A percentile compares a stretch with the other conserved stretches of the same genome.
Conservation (phyloP, 192 early-diverging fungal genomes). For the Coemansia sp. region DNA sequence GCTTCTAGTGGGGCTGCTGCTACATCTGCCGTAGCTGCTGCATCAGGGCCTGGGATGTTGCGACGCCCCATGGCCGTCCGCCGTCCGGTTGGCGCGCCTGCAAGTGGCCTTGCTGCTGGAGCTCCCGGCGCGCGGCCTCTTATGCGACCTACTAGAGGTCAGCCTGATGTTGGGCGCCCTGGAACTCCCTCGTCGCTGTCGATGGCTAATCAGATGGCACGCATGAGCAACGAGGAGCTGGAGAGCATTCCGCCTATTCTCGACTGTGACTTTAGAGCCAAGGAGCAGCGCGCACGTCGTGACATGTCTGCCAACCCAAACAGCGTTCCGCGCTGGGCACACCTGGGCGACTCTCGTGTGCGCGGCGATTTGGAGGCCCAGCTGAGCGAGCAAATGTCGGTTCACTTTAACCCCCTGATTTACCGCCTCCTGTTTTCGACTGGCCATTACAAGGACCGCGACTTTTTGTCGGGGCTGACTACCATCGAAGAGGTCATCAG, state of each 20-base stretch:
- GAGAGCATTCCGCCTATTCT: conserved; percentile 58
- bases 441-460: conserved; percentile 86
- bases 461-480: conserved; percentile 65
- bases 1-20: not conserved
- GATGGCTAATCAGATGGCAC: conserved; percentile 26
- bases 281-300: conserved; percentile 66
- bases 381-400: conserved; percentile 62
- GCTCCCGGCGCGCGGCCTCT: conserved; percentile 10
- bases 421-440: conserved; percentile 67
- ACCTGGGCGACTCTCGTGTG: conserved; percentile 35
- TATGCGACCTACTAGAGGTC: conserved; percentile 17
- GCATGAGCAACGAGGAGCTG: conserved; percentile 50
- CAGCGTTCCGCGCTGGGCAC: conserved; percentile 57
- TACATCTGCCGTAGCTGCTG: not conserved
- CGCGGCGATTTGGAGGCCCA: conserved; percentile 40
- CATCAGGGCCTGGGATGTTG: conserved; percentile 33
- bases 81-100: conserved; percentile 12
- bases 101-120: conserved; percentile 6
- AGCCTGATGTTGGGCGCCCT: conserved; percentile 19
- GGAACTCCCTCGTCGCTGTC: conserved; percentile 23
- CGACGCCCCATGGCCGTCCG: conserved; percentile 51
- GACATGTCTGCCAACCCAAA: conserved; percentile 71
- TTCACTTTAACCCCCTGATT: conserved; percentile 61
- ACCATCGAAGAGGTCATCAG: conserved; percentile 67
- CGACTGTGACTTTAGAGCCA: conserved; percentile 62